Base-by-base conservation (phyloP, 1,284 basidiomycete species). In the Pisolithus thermaeus region DNA sequence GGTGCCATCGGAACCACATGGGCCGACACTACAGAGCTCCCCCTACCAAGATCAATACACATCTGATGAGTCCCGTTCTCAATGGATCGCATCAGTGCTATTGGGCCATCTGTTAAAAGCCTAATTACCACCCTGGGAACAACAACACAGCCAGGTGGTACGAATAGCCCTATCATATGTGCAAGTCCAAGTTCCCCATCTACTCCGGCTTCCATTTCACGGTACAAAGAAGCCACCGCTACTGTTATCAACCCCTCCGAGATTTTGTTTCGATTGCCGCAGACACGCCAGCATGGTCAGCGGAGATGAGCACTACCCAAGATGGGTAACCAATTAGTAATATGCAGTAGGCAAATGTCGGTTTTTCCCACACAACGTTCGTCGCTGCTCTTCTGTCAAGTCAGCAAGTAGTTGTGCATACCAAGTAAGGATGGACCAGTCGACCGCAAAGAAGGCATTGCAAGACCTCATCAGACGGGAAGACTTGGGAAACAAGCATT, bases 401-500 rank as follows among this genome's bases (percentile, higher is more conserved):
- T 35, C 32, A 35, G 4, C 32, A 14, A 35, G 32, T 12, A 35
- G 32, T 32, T 12, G 30, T 32, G 30, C 30, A 32, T 11, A 11
- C 30, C 30, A 14, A 30, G 30, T 11, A 12, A 16, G 32, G 40
- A 60, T 59, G 50, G 84, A 90, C 64, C 89, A 92, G 65, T 65
- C 69, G 7, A 74, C 79, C 32, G 83, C 83, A 46, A 87, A 83
- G 65, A 79, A 84, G 58, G 77, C 77, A 27, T 80, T 93, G 30
- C 79, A 83, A 56, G 84, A 87, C 48, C 84, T 94, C 65, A 80
- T 83, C 65, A 83, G 80, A 59, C 80, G 80, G 36, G 83, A 85
- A 43, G 83, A 83, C 58, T 73, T 87, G 53, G 77, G 76, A 30
- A 93, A 94, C 73, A 88, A 84, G 68, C 60, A 74, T 47, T 95